phyloP scores from a whole-genome alignment of 495 filamentous ascomycete species.

The Penicillium cinerascens region DNA sequence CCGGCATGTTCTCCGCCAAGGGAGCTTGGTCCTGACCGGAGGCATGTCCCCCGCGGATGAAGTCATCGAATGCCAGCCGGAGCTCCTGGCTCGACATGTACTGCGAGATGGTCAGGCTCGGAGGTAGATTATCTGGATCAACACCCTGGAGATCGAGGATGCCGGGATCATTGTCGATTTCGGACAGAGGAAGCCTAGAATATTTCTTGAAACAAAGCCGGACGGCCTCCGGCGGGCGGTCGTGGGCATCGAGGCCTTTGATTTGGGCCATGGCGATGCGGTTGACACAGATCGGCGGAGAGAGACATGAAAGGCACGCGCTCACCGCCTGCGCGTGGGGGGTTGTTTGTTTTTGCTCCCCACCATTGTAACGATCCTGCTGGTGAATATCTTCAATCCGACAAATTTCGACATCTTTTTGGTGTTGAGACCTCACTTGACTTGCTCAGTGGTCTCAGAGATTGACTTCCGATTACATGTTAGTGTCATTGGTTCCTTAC shows the following conservation, averaged over 20 bases:
- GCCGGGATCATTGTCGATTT: constrained; percentile 43
- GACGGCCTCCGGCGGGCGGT: constrained; percentile 64
- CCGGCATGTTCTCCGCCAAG: constrained; percentile 38
- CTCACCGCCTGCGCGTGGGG: constrained; percentile 38
- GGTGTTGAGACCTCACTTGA: not conserved
- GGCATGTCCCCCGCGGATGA: constrained; percentile 20
- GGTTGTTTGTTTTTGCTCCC: constrained; percentile 39
- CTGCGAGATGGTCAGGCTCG: constrained; percentile 23
- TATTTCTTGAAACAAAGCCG: constrained; percentile 64
- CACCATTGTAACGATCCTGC: constrained; percentile 16
- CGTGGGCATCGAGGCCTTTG: constrained; percentile 61
- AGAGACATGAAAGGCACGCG: constrained; percentile 14
- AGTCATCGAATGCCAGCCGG: constrained; percentile 34
- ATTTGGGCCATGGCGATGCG: constrained; percentile 35
- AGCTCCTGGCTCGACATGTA: constrained; percentile 33
- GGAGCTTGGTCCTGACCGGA: constrained; percentile 19
- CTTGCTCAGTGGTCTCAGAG: constrained; percentile 1
- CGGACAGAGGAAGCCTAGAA: constrained; percentile 39
- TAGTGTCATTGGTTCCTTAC: not conserved
- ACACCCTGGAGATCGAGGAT: constrained; percentile 49
- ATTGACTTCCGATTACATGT: constrained; percentile 1
- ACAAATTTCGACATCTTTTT: constrained; percentile 4
- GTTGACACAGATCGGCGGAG: constrained; percentile 1
- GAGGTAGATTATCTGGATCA: constrained; percentile 28
- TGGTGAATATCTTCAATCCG: constrained; percentile 28